Base-by-base conservation (phyloP, 345 rosid species). In the Hibiscus mutabilis region DNA sequence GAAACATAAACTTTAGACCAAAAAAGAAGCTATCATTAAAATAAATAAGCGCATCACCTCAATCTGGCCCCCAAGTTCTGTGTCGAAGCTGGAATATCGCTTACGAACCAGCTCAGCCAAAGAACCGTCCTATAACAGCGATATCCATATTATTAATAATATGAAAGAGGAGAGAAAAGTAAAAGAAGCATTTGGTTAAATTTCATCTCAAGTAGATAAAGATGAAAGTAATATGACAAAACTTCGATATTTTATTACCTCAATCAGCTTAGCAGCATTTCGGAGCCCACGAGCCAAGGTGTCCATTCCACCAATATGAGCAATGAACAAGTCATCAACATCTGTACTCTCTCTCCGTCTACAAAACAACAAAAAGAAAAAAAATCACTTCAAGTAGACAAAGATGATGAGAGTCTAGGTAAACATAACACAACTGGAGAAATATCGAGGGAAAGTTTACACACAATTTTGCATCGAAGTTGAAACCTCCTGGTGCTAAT, bases 321-420 rank as follows among this genome's bases (percentile, higher is more conserved):
- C 89, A 67, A 92, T 86, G 86, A 95, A 95, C 72, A 95, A 55
- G 76, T 95, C 99, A 78, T 95, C 96, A 24, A 92, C 97, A 24
- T 95, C 98, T 31, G 88, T 95, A 75, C 99, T 92, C 81, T 95
- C 99, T 83, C 98, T 87, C 75, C 98, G 84, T 75, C 99, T 95
- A 78, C 27, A 76, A 55, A 21, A 51, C 61, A 10, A 69, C 66
- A 63, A 16, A 31, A 33, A 14, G 16, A 19, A 42, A 68, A 33
- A 25, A 31, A 6, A 5, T 25, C 37, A 64, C 15, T 40, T 11
- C 49, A 53, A 22, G 4, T 3, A 8, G 51, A 51, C 3, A 13
- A 35, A 67, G 8, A 46, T 6, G n/a, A 47, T 7, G 33, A 6
- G 40, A 67, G 19, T 40, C 18, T 66, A 72, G 31, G 61, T 63